These are phyloP conservation scores for Ceratobasidium sp. DNA, from an alignment of 1,284 basidiomycete genomes.

Conservation along the genomic window DNA sequence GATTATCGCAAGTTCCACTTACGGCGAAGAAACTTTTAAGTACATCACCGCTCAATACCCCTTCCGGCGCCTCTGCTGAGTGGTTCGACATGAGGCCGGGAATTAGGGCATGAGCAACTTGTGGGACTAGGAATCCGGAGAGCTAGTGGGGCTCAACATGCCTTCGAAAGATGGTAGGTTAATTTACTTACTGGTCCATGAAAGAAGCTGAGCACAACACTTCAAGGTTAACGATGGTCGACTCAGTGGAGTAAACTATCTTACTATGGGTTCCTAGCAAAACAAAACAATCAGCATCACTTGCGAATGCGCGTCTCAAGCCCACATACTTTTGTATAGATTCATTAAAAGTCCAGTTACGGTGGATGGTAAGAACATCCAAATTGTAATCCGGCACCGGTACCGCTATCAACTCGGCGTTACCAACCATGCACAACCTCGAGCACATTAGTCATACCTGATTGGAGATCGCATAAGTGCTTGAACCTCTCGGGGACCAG, in stretches of 20 bases:
- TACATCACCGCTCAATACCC: slow-evolving; percentile 3
- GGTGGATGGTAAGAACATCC: slow-evolving; percentile 1
- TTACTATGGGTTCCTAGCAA: slow-evolving; percentile 12
- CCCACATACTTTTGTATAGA: slow-evolving; percentile 14
- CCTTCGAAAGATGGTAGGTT: no score
- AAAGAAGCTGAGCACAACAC: slow-evolving; percentile 7
- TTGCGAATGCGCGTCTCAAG: no score
- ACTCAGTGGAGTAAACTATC: not conserved
- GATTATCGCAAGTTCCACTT: not conserved
- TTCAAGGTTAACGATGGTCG: not conserved
- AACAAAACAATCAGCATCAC: no score
- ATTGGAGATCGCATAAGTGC: not conserved
- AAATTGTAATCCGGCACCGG: not conserved
- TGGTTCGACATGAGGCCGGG: slow-evolving; percentile 20
- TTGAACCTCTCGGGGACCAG: slow-evolving; percentile 2
- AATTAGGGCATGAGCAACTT: slow-evolving; percentile 1
- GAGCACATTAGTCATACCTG: slow-evolving; percentile 4
- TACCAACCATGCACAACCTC: not conserved
- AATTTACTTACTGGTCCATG: not conserved
- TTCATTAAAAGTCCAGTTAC: not conserved
- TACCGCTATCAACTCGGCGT: not conserved
- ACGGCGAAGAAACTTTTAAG: slow-evolving; percentile 19
- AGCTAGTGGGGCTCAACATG: not conserved
- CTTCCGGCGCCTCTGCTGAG: slow-evolving; percentile 10
- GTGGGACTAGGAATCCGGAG: not conserved